Base-by-base conservation (phyloP, 257 asterid species). In the Ligustrum vulgare region DNA sequence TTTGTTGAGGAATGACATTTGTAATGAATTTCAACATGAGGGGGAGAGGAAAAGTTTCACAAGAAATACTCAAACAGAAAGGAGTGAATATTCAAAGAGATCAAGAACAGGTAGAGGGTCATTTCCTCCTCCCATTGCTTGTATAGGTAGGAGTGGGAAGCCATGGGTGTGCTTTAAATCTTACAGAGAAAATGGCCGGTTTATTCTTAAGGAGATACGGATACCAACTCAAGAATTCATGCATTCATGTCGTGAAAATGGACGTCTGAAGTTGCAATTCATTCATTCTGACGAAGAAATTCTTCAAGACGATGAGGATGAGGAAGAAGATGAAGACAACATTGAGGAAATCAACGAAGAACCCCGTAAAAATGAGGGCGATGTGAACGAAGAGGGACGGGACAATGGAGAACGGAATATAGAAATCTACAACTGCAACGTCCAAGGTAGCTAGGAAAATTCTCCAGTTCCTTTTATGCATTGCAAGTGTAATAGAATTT, bases 101-200 rank as follows among this genome's bases (percentile, higher is more conserved):
- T 82, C 92, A 39, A 86, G 80, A 66, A 73, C 63, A 8, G 34
- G 71, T 43, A 58, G 32, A 69, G 78, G 85, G 68, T 41, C 80
- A 28, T 82, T 89, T 75, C 98, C 98, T 4, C 98, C 98, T 3
- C 98, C 98, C 0, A 89, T 94, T 43, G 85, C 98, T 54, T 82
- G 90, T 70, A 89, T 94, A 67, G 97, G 98, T 5, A 84, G 87
- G 72, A 88, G 84, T 58, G 96, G 98, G 60, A 87, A 84, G 83
- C 97, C 96, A 0, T 88, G 88, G 87, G 93, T 90, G 69, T 82
- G 79, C 49, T 85, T 89, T 20, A 89, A 82, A 70, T 86, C 97
- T 4, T 82, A 72, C 23, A 84, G 94, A 67, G 80, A 87, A 78
- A 87, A 91, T 60, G 98, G 98, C 10, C 85, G 98, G 75, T 86